phyloP scores from a whole-genome alignment of 169 alveolate genomes.

The Plasmodium billcollinsi region DNA sequence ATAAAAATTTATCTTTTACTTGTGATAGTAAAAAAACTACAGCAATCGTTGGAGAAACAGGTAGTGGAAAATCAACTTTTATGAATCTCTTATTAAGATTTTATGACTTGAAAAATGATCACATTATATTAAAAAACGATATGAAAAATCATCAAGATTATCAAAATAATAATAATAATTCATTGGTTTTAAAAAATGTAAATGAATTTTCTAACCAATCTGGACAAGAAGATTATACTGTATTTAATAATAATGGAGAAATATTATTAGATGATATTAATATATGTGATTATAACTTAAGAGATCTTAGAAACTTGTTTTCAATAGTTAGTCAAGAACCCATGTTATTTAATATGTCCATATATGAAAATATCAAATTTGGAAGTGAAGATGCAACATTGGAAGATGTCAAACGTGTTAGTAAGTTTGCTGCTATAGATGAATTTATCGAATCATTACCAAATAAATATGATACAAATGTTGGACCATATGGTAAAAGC shows the following conservation, averaged over 20 bases:
- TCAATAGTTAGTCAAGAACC: constrained; percentile 93
- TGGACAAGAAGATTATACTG: neutral
- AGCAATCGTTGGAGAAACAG: constrained; percentile 96
- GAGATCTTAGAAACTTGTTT: constrained; percentile 70
- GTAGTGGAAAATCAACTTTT: constrained; percentile 95
- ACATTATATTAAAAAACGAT: constrained; percentile 78
- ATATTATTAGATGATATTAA: constrained; percentile 91
- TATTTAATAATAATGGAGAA: constrained; percentile 82
- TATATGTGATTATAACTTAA: constrained; percentile 86
- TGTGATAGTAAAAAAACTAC: constrained; percentile 81
- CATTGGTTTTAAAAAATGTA: constrained; percentile 9
- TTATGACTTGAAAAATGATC: constrained; percentile 88
- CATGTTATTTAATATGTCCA: constrained; percentile 92
- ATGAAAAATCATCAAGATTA: neutral
- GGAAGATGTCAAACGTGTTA: constrained; percentile 90
- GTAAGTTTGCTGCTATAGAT: constrained; percentile 88
- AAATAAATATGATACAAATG: constrained; percentile 89
- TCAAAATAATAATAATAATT: neutral
- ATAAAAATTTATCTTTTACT: constrained; percentile 71
- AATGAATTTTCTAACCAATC: neutral
- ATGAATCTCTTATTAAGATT: constrained; percentile 91
- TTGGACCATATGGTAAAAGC: constrained; percentile 89
- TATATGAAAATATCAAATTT: constrained; percentile 92
- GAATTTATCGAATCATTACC: constrained; percentile 88
- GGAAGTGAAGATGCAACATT: constrained; percentile 93